Evolutionary conservation across 306 rosid genomes (phyloP).

Genomic region (Corylus americana): DNA sequence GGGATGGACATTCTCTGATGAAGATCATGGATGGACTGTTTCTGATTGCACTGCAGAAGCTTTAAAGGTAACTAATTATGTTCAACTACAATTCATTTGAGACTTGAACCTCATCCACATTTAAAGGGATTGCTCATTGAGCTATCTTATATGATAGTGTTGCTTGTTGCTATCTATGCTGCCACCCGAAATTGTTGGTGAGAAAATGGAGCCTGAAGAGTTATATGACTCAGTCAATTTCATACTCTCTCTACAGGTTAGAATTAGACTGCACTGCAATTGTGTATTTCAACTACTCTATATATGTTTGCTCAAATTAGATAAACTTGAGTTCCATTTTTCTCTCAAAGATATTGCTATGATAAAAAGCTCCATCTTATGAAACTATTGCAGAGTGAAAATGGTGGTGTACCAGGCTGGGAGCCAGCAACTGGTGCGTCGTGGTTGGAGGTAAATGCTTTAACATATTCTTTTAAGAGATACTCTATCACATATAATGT

Average conservation of each 20-base stretch:
- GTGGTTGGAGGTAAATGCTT: conserved; percentile 60
- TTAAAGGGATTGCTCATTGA: neutral
- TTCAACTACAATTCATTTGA: neutral
- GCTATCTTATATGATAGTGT: conserved; percentile 39
- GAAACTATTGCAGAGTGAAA: conserved; percentile 47
- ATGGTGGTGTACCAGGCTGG: conserved; percentile 76
- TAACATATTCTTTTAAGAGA: neutral
- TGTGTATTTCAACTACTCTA: too few relatives aligned
- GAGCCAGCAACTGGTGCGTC: conserved; percentile 53
- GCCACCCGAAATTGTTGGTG: conserved; percentile 68
- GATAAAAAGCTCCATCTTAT: neutral
- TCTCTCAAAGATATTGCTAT: too few relatives aligned
- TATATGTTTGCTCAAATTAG: too few relatives aligned
- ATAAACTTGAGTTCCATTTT: neutral
- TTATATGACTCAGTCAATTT: conserved; percentile 69
- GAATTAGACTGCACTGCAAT: neutral
- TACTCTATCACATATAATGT: neutral
- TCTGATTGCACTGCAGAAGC: conserved; percentile 49
- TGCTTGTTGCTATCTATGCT: conserved; percentile 57
- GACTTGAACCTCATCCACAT: neutral
- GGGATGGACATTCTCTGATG: conserved; percentile 43
- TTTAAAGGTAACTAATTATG: conserved; percentile 19
- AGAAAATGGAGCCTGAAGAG: conserved; percentile 57
- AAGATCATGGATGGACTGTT: conserved; percentile 45
- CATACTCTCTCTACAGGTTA: conserved; percentile 63